Evolutionary conservation across 1,284 basidiomycete genomes (phyloP), one percentile per base, ranked within the genome.

Genomic region (Leccinum subfulvum): DNA sequence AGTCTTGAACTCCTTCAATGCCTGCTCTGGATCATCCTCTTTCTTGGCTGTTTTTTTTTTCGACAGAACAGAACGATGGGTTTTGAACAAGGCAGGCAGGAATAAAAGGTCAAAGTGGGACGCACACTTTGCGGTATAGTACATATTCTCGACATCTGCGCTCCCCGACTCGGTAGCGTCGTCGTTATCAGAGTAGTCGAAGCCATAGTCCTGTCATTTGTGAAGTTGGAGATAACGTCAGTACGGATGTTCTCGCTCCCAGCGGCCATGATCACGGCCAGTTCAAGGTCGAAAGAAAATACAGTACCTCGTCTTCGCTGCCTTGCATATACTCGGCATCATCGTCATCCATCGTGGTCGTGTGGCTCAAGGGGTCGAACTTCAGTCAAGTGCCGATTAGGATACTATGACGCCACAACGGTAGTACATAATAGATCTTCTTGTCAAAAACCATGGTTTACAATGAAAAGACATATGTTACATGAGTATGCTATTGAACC

Each of bases 91-190:
- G 58, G 56, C 35, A 37, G 41, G 35, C 2, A 54, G 6, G 54
- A 39, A 33, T 8, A 57, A 49, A 35, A 18, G 41, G 23, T 3
- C 16, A 41, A 37, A 55, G 10, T 57, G 3, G 51, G 41, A 75
- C 88, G 64, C 68, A 97, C 94, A 88, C 76, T 99, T 99, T 11
- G 97, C 97, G 58, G 90, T 92, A 78, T 99, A 99, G 79, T 99
- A 99, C 84, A 95, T 88, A 74, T 99, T 99, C 81, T 99, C 97
- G 54, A 98, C 88, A 76, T 98, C 96, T n/a, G 90, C 92, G 63
- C 87, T 91, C 49, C 85, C 92, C 10, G 88, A 84, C 64, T 89
- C 90, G 59, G 89, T 85, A 21, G 84, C 94, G 41, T 92, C 92
- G 41, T 91, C 94, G 64, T 89, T 90, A 75, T 95, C 95, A 56